Base-by-base conservation (phyloP, 495 filamentous ascomycete species). In the Aspergillus sclerotiicarbonarius region DNA sequence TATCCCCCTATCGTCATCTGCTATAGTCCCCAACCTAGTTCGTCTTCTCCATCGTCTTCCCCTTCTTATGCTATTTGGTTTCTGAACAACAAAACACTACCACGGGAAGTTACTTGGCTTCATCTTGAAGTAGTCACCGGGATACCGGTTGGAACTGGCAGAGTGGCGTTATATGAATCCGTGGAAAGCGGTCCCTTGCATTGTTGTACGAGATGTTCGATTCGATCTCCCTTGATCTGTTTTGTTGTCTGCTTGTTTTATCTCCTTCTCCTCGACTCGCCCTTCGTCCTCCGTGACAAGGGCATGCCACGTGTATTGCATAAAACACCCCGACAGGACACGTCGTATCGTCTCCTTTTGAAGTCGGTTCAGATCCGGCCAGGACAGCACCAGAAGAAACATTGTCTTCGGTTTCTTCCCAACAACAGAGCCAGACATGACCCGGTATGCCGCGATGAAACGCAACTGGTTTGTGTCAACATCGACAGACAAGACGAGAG, bases 81-180 rank as follows among this genome's bases (percentile, higher is more conserved):
- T 41, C 37, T n/a, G 37, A 41, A 41, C 37, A 41, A 21, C 32
- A 60, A 54, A 49, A 32, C 13, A 41, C 37, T 35, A 21, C 20
- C 46, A 39, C 29, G 58, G 51, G 44, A 57, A 44, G 50, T 15
- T 43, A n/a, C 48, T 54, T 62, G 55, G 51, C 57, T 56, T 70
- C 64, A 56, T 57, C 60, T 63, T 70, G 66, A 64, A 71, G 73
- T 75, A 73, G 68, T 71, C 73, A 62, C 64, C 67, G 66, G 65
- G 66, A 65, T 67, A 60, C 68, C 37, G 67, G 63, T 69, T 70
- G 60, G 66, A 54, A 61, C 59, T 68, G 63, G 69, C 59, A 58
- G 67, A 66, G 60, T 67, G 54, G 54, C 65, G 45, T 61, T 61
- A 62, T 67, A 60, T 66, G 64, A 58, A 53, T 56, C 46, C 50